These are phyloP conservation scores for Pythium folliculosum DNA, from an alignment of 352 stramenopile species.

Conservation along the genomic window DNA sequence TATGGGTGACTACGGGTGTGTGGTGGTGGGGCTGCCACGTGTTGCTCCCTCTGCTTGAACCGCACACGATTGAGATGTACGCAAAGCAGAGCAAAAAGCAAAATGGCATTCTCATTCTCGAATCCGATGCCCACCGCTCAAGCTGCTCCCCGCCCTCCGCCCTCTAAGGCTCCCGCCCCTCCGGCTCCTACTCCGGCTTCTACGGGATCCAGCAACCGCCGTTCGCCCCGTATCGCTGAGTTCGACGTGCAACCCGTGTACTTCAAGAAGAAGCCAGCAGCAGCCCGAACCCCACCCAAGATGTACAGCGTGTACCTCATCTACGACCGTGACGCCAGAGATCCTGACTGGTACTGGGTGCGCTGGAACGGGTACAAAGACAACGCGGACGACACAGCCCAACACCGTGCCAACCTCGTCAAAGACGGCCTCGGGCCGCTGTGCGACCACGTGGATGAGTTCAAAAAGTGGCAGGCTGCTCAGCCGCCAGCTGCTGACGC, in stretches of 20 bases:
- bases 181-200: neutral
- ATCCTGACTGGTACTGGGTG: conserved; percentile 1
- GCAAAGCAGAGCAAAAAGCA: conserved; percentile 2
- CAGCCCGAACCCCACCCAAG: neutral
- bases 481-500: neutral
- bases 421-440: neutral
- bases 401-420: neutral
- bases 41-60: neutral
- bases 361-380: conserved; percentile 3
- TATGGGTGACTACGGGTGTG: no score
- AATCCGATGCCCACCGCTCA: neutral
- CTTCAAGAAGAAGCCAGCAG: neutral
- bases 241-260: neutral
- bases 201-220: neutral
- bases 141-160: neutral
- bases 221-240: neutral
- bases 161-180: neutral
- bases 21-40: no score
- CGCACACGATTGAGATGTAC: conserved; percentile 1
- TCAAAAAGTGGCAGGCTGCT: conserved; percentile 1
- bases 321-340: neutral
- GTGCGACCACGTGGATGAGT: conserved; percentile 2
- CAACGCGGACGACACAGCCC: conserved; percentile 2
- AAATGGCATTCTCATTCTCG: neutral
- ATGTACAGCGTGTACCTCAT: neutral